Conservation (phyloP, 2,329 filamentous ascomycete species). For the Fusarium chlamydosporum region DNA sequence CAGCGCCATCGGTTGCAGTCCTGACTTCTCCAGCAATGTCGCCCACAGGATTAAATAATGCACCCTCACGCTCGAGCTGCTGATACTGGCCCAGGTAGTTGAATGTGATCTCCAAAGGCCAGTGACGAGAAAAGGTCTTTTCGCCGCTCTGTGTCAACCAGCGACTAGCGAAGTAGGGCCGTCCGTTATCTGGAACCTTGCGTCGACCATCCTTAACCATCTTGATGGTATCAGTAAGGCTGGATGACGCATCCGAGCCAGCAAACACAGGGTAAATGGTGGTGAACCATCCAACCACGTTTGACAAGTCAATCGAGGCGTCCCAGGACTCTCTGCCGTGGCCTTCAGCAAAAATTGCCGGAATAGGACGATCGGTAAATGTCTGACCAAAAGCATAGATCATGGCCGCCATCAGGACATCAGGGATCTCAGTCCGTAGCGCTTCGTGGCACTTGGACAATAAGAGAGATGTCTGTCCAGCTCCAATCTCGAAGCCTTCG, state of each 20-base stretch:
- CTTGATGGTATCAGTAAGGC: conserved; percentile 33
- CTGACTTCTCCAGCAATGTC: conserved; percentile 40
- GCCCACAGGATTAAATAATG: conserved; percentile 42
- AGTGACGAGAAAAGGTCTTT: conserved; percentile 32
- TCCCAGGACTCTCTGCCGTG: conserved; percentile 56
- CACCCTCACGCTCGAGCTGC: conserved; percentile 49
- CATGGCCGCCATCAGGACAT: conserved; percentile 55
- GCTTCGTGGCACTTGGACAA: conserved; percentile 44
- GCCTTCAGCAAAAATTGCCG: conserved; percentile 54
- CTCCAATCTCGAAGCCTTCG: conserved; percentile 37
- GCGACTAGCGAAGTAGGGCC: conserved; percentile 43
- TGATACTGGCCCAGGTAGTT: conserved; percentile 52
- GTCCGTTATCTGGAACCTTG: conserved; percentile 27
- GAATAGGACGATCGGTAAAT: conserved; percentile 51
- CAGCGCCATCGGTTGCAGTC: conserved; percentile 31
- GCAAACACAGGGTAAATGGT: conserved; percentile 53
- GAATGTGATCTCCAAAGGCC: conserved; percentile 49
- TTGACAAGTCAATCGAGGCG: conserved; percentile 49
- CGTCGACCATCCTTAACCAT: conserved; percentile 42
- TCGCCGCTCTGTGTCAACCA: conserved; percentile 33
- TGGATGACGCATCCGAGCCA: background rate
- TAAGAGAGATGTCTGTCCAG: conserved; percentile 35
- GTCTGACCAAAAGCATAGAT: conserved; percentile 48
- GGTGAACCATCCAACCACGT: conserved; percentile 59
- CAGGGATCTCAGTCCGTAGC: conserved; percentile 53